phyloP scores from a whole-genome alignment of 1,284 basidiomycete genomes.

The Cutaneotrichosporon dermatis region DNA sequence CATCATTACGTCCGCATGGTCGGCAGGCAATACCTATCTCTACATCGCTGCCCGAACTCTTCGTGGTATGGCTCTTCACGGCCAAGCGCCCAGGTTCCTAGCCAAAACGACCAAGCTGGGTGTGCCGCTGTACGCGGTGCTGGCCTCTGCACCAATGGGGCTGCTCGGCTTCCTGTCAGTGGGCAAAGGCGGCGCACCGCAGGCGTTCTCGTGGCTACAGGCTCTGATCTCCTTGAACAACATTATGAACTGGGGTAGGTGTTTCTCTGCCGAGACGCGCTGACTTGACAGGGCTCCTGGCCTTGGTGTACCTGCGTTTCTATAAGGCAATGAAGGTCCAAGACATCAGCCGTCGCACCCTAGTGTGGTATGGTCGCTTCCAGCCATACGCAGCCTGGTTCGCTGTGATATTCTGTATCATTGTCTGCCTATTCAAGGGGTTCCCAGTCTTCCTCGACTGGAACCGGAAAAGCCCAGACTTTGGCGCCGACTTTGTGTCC shows the following conservation, averaged over 20 bases:
- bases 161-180: constrained; percentile 56
- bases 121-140: constrained; percentile 66
- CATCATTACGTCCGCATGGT: constrained; percentile 56
- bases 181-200: constrained; percentile 59
- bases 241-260: constrained; percentile 5
- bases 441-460: constrained; percentile 27
- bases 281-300: not conserved
- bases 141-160: constrained; percentile 60
- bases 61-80: constrained; percentile 53
- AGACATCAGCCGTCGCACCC: constrained; percentile 20
- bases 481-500: constrained; percentile 4
- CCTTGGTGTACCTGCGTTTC: constrained; percentile 51
- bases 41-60: constrained; percentile 48
- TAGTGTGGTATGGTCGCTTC: constrained; percentile 25
- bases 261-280: too few relatives aligned
- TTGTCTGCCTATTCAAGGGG: constrained; percentile 31
- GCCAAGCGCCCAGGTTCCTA: constrained; percentile 74
- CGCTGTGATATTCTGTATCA: constrained; percentile 19
- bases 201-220: constrained; percentile 55
- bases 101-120: constrained; percentile 62
- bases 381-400: constrained; percentile 31
- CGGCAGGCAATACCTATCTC: constrained; percentile 52
- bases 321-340: constrained; percentile 29
- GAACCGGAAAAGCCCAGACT: constrained; percentile 5
- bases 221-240: constrained; percentile 33